Evolutionary conservation across 73 alveolate species (phyloP).

Genomic region (Tetrahymena borealis): DNA sequence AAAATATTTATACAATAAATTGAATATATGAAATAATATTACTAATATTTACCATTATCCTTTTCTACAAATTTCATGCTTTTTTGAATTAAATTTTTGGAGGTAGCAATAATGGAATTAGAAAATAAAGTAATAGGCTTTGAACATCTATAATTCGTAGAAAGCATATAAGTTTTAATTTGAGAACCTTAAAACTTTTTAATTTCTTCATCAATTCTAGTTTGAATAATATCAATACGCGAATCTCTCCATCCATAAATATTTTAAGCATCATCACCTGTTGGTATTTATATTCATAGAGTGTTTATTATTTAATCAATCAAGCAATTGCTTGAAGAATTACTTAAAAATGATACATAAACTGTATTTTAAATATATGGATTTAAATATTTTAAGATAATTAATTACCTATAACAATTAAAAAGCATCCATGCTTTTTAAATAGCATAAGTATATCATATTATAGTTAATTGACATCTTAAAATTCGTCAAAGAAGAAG

Average conservation of each 20-base stretch:
- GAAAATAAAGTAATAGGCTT: background rate
- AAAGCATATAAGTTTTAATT: background rate
- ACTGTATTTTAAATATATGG: too few species aligned
- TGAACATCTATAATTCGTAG: background rate
- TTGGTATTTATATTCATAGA: background rate
- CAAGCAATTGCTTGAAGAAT: background rate
- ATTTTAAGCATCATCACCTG: background rate
- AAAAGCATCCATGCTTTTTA: background rate
- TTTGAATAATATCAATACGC: background rate
- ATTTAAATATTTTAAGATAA: background rate
- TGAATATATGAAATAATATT: background rate
- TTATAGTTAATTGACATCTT: background rate
- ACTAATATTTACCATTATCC: background rate
- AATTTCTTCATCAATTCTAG: background rate
- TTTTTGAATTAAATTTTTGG: background rate
- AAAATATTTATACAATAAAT: background rate
- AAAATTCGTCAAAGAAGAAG: background rate
- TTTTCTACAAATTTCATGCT: background rate
- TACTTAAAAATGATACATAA: too few species aligned
- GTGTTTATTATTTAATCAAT: background rate
- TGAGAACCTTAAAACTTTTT: background rate
- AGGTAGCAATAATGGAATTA: background rate
- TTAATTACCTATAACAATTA: background rate
- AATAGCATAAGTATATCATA: background rate
- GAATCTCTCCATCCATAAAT: constrained; percentile 1